Evolutionary conservation across 441 rosid species (phyloP), one percentile per base, ranked within the genome.

Genomic region (Metrosideros polymorpha): DNA sequence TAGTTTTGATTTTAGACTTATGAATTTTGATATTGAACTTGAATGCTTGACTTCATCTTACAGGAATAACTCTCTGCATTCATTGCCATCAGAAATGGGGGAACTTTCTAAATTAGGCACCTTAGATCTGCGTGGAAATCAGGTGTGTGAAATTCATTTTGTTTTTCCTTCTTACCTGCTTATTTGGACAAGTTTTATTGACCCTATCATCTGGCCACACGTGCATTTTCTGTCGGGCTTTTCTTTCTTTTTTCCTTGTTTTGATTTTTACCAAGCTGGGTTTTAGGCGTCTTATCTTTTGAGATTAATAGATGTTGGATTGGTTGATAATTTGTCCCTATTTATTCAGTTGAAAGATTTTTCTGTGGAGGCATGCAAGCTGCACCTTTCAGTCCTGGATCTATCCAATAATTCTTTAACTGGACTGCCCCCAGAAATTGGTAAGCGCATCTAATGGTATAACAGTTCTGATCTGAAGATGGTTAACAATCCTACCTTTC

Each of bases 391-490:
- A 27, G 92, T 96, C 89, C 93, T 97, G 85, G 99, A 97, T 91
- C 96, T 97, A 84, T 97, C 99, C 85, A 97, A 97, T 90, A 97
- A 97, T 90, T 93, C 99, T 39, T 92, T 97, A 92, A 87, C 92
- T 83, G 99, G 96, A 89, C 93, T 97, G 91, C 96, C 97, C 75
- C 92, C 98, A 55, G 99, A 95, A 90, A 94, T 96, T 66, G 99
- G 99, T 97, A 92, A 89, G 91, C 87, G 91, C 89, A 85, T 89
- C 89, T 50, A 87, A 56, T 61, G 83, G 25, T n/a, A 57, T 88
- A 82, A 50, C 75, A 17, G 84, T 45, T 87, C 83, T 77, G 24
- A 75, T 61, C 66, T 42, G 47, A 71, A 71, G 47, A 71, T 71
- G 79, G n/a, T 71, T 71, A 6, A 71, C 47, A 39, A 22, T 35